Base-by-base conservation (phyloP, 2,329 filamentous ascomycete species). In the Thermochaetoides dissita region DNA sequence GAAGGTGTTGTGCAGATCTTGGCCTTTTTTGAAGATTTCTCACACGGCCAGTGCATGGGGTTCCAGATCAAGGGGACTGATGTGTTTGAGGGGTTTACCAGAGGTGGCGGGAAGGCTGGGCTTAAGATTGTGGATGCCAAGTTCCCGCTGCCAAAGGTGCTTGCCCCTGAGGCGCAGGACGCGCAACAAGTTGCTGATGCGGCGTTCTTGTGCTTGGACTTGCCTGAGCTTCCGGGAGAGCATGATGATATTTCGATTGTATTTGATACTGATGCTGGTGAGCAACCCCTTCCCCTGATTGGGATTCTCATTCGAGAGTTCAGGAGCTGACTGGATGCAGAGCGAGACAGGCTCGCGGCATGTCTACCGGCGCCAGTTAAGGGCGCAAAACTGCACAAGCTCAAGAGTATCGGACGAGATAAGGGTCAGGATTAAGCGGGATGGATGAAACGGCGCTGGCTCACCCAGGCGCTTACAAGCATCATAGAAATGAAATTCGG, bases 171-270 rank as follows among this genome's bases (percentile, higher is more conserved):
- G 9, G 43, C 36, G 8, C 46, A 52, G n/a, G 44, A 47, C 46
- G 61, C 69, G 36, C 59, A 62, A 29, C 68, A 69, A 46, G 67
- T 66, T 45, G 68, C 75, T 37, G 77, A 80, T 47, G 74, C 78
- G 57, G 74, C 77, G 28, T 94, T 89, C 63, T 72, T 94, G 34
- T 91, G 84, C 57, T 63, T 94, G 45, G 88, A 94, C 60, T 75
- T 87, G 59, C 81, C 87, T 11, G 87, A 94, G 53, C 84, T 93
- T 59, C 84, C 87, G 1, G 84, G 84, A 39, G 88, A 94, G 63
- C 86, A 94, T 61, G 88, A 94, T 59, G 88, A 95, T 63, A 85
- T 95, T 51, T 74, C 80, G 8, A 79, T 95, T 54, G 63, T 80
- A 46, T 95, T 95, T 66, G 86, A 94, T 49, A 79, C 71, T 37